Evolutionary conservation across 352 stramenopile genomes (phyloP).

Genomic region (Globisporangium nunn): DNA sequence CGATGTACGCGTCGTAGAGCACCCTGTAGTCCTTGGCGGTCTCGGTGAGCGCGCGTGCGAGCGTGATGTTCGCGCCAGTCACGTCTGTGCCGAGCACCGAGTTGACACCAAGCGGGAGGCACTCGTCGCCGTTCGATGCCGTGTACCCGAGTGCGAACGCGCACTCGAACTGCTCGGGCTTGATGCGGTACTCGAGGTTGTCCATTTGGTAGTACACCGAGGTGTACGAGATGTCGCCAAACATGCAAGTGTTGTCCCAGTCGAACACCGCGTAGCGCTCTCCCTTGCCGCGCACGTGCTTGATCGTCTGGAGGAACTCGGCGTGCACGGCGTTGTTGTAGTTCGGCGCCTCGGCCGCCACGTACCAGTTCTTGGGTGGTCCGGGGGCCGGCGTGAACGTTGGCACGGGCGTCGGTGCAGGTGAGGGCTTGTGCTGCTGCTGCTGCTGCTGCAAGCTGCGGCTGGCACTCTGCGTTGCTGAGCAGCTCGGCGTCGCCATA

Average conservation of each 20-base stretch:
- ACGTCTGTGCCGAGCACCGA: constrained; percentile 36
- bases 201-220: constrained; percentile 53
- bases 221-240: constrained; percentile 60
- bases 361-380: constrained; percentile 20
- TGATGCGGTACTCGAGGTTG: constrained; percentile 45
- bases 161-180: constrained; percentile 28
- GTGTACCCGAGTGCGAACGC: constrained; percentile 51
- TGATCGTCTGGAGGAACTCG: constrained; percentile 30
- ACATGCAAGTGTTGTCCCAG: constrained; percentile 69
- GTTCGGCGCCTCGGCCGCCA: constrained; percentile 37
- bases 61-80: constrained; percentile 32
- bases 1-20: constrained; percentile 52
- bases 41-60: constrained; percentile 21
- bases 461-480: too few species aligned
- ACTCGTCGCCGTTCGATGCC: constrained; percentile 34
- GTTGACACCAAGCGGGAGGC: constrained; percentile 32
- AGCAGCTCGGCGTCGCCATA: background rate
- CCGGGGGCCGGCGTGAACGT: constrained; percentile 1
- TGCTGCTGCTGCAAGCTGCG: constrained; percentile 4
- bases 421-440: constrained; percentile 2
- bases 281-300: constrained; percentile 20
- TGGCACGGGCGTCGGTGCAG: background rate
- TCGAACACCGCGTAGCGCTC: constrained; percentile 50
- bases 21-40: constrained; percentile 39
- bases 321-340: constrained; percentile 53